Evolutionary conservation across 805 yeast species (phyloP).

Genomic region (Limtongia smithiae): DNA sequence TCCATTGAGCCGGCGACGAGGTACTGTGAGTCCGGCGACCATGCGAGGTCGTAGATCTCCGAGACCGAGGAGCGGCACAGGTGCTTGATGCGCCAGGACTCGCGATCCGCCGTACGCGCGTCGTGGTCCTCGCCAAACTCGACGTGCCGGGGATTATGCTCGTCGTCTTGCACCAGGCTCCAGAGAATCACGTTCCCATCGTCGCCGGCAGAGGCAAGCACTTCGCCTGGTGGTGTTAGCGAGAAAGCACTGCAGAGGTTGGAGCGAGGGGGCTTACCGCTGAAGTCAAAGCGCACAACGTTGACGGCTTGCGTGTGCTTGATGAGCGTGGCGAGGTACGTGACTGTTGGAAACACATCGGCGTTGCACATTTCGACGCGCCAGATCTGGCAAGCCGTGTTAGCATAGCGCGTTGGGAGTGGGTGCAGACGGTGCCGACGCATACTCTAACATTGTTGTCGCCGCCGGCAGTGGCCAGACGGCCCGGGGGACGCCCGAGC

Average conservation of each 20-base stretch:
- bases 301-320: conserved; percentile 96
- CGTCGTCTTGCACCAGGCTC: conserved; percentile 42
- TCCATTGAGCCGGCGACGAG: conserved; percentile 92
- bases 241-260: neutral
- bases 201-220: conserved; percentile 89
- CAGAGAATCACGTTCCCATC: conserved; percentile 87
- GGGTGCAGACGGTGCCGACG: too few species aligned
- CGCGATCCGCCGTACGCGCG: conserved; percentile 40
- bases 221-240: conserved; percentile 33
- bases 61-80: conserved; percentile 58
- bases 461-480: conserved; percentile 90
- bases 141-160: conserved; percentile 3
- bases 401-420: neutral
- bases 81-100: conserved; percentile 67
- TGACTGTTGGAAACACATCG: conserved; percentile 46
- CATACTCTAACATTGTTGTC: conserved; percentile 80
- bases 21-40: conserved; percentile 83
- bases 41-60: conserved; percentile 85
- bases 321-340: conserved; percentile 72
- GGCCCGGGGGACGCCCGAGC: conserved; percentile 27
- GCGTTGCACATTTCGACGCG: conserved; percentile 27
- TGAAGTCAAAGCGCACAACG: conserved; percentile 73
- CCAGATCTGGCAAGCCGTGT: conserved; percentile 34
- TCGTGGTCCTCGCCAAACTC: conserved; percentile 29
- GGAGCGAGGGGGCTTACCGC: conserved; percentile 43